Percentiles rank a stretch among this genome's conserved stretches.
phyloP scores from a whole-genome alignment of 768 basidiomycete species.

The Boletus eberwhitei region DNA sequence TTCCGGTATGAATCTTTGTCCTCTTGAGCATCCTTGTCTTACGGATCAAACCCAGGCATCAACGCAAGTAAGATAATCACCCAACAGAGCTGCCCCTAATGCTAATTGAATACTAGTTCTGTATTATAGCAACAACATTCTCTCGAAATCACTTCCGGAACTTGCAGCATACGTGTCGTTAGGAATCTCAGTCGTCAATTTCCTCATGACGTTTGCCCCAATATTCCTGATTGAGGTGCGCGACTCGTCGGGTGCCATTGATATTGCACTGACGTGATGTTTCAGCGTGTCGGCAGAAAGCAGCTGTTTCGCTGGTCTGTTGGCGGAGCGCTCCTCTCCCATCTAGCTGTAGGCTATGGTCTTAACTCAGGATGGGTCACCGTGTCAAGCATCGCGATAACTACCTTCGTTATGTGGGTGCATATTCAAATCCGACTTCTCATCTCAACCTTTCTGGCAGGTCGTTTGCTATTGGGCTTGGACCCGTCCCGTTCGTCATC shows the following conservation, averaged over 20 bases:
- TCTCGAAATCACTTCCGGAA: constrained; percentile 74
- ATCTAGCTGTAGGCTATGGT: constrained; percentile 65
- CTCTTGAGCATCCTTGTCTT: background rate
- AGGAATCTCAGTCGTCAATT: constrained; percentile 82
- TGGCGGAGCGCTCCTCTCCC: constrained; percentile 60
- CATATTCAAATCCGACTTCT: background rate
- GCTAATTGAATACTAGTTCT: constrained; percentile 49
- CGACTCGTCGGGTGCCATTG: constrained; percentile 2
- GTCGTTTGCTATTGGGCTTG: constrained; percentile 86
- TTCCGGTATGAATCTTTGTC: constrained; percentile 47
- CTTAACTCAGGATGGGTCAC: constrained; percentile 57
- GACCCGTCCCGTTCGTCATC: constrained; percentile 91
- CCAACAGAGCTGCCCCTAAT: background rate
- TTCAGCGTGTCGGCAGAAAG: constrained; percentile 70
- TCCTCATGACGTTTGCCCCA: constrained; percentile 71
- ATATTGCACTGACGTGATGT: background rate
- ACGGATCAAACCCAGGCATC: constrained; percentile 47
- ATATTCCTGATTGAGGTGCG: constrained; percentile 81
- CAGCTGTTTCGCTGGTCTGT: constrained; percentile 66
- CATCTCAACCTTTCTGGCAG: constrained; percentile 34
- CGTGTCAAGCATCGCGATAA: constrained; percentile 69
- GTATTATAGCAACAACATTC: constrained; percentile 89
- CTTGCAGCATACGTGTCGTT: constrained; percentile 80
- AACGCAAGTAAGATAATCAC: constrained; percentile 55
- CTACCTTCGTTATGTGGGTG: constrained; percentile 77